Evolutionary conservation across 2,329 filamentous ascomycete genomes (phyloP).

Genomic region (Rhynchosporium secalis): DNA sequence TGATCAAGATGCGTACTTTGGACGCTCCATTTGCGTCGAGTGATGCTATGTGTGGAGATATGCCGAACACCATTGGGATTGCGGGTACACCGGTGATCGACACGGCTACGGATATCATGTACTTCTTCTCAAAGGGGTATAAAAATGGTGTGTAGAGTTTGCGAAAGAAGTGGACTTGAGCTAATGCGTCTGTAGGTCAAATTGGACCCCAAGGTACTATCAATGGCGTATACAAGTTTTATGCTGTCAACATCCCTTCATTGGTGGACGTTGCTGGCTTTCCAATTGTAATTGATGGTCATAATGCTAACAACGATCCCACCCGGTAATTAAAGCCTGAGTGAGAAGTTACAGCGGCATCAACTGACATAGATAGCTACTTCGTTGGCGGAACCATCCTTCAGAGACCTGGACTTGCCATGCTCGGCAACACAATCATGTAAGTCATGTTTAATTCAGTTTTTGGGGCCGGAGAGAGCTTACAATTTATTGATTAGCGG

Average conservation of each 20-base stretch:
- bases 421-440: constrained; percentile 21
- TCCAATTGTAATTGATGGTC: constrained; percentile 25
- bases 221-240: constrained; percentile 27
- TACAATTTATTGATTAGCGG: constrained; percentile 8
- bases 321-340: not conserved
- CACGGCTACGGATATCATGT: constrained; percentile 27
- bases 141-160: constrained; percentile 14
- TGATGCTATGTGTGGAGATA: constrained; percentile 25
- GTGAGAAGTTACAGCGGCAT: not conserved
- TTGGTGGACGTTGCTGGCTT: constrained; percentile 21
- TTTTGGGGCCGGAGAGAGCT: not conserved
- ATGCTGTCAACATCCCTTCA: constrained; percentile 24
- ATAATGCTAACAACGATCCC: constrained; percentile 21
- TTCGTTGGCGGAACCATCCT: constrained; percentile 21
- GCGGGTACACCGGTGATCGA: constrained; percentile 29
- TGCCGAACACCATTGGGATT: constrained; percentile 28
- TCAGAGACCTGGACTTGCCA: constrained; percentile 20
- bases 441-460: not conserved
- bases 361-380: constrained; percentile 8
- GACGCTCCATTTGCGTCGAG: constrained; percentile 46
- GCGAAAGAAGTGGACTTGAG: not conserved
- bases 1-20: constrained; percentile 49
- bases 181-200: constrained; percentile 4
- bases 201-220: constrained; percentile 18
- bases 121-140: constrained; percentile 31